Conservation (phyloP, 257 asterid genomes). For the Lycium barbarum region DNA sequence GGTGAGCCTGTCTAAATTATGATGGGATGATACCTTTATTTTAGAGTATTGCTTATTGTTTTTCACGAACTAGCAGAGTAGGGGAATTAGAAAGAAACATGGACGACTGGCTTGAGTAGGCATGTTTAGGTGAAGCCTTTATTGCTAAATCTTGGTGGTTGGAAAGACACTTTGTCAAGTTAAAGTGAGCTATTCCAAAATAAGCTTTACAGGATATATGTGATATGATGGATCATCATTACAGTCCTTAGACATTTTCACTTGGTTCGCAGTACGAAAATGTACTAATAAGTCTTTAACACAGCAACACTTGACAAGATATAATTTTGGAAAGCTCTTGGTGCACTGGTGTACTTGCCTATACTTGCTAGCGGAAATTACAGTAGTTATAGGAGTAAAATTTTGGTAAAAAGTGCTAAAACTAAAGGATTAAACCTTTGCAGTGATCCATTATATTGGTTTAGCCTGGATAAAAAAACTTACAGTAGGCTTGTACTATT, state of each 20-base stretch:
- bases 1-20: slow-evolving; percentile 5
- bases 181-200: slow-evolving; percentile 20
- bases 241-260: background rate
- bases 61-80: background rate
- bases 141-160: slow-evolving; percentile 18
- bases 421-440: background rate
- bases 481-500: background rate
- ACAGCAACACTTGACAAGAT: background rate
- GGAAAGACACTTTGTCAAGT: background rate
- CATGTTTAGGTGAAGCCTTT: slow-evolving; percentile 15
- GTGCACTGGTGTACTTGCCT: slow-evolving; percentile 24
- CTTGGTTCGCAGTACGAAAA: background rate
- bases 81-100: background rate
- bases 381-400: background rate
- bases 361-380: background rate
- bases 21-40: background rate
- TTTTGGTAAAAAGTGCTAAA: background rate
- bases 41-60: background rate
- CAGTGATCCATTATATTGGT: background rate
- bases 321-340: background rate
- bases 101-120: background rate
- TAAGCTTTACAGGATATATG: background rate
- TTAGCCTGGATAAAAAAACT: background rate
- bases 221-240: background rate
- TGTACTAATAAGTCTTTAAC: background rate